phyloP scores from a whole-genome alignment of 495 filamentous ascomycete species.

The Parathielavia hyrcaniae region DNA sequence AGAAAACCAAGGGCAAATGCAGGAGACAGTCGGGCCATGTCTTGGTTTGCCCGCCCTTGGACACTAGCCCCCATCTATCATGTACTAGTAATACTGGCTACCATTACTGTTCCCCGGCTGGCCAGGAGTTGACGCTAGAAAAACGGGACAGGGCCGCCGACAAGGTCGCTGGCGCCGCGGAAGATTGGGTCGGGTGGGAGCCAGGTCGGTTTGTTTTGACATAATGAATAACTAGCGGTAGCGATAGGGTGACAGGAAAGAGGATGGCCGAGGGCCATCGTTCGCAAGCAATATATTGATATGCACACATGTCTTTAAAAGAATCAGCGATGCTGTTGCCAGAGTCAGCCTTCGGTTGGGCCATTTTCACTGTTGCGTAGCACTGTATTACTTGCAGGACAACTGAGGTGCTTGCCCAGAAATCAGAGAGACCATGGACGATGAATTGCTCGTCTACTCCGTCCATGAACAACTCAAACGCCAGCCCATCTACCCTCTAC shows the following conservation, averaged over 20 bases:
- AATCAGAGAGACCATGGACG: not conserved
- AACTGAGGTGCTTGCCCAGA: not conserved
- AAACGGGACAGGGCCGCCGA: constrained; percentile 1
- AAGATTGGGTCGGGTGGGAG: not conserved
- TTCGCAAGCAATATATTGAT: not conserved
- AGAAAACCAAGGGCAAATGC: not conserved
- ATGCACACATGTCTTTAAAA: not conserved
- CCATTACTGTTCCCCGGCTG: constrained; percentile 1
- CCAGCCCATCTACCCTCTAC: not conserved
- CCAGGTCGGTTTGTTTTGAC: not conserved
- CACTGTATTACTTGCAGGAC: not conserved
- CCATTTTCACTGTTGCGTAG: too few relatives aligned
- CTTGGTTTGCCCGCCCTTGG: not conserved
- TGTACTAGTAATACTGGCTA: constrained; percentile 29
- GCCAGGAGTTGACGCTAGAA: constrained; percentile 16
- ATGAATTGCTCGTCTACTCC: not conserved
- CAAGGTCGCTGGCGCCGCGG: constrained; percentile 5
- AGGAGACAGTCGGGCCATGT: not conserved
- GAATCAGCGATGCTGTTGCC: too few relatives aligned
- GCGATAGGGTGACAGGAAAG: not conserved
- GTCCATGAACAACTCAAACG: not conserved
- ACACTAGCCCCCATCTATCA: not conserved
- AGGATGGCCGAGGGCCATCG: not conserved
- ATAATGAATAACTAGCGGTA: not conserved
- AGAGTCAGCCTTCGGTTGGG: too few relatives aligned